Base-by-base conservation (phyloP, 805 yeast species). In the Lachancea mirantina region DNA sequence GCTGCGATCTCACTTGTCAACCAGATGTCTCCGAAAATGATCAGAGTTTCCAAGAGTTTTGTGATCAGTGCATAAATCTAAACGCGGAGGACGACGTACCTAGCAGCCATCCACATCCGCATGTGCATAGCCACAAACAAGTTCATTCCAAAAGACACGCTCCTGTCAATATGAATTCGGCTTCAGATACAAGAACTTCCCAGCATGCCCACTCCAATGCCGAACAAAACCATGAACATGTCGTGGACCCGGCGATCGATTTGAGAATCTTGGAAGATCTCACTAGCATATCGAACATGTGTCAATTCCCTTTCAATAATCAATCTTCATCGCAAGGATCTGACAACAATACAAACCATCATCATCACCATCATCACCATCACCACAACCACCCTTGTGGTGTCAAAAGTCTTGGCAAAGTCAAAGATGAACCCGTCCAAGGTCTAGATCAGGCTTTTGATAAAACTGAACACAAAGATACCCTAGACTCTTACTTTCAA, bases 281-380 rank as follows among this genome's bases (percentile, higher is more conserved):
- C 22, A 46, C 57, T 25, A 50, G 47, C 30, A 57, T 59, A 6
- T 54, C 61, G 4, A 50, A 53, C 6, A 36, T 59, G 29, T 59
- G 57, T 34, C 61, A 57, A 19, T 44, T 49, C 11, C 61, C 61
- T 1, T 41, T 56, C 23, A 52, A 57, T 8, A 49, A 50, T 24
- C 59, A 55, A 26, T 47, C 48, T 43, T 38, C 33, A 3, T 26
- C 38, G 15, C 38, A 35, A 14, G 14, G 8, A 10, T 10, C 26
- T 23, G 32, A 23, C 8, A 18, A 5, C 11, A 4, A 17, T 14
- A 8, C 23, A 11, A 27, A 23, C 9, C n/a, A n/a, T n/a, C n/a
- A n/a, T n/a, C n/a, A n/a, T n/a, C n/a, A n/a, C n/a, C n/a, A 29
- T 21, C 19, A 17, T 26, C 16, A n/a, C n/a, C 19, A 19, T 15